A percentile compares a stretch with the other conserved stretches of the same genome.
phyloP scores from a whole-genome alignment of 305 asterid species.

The Petunia hybrid region DNA sequence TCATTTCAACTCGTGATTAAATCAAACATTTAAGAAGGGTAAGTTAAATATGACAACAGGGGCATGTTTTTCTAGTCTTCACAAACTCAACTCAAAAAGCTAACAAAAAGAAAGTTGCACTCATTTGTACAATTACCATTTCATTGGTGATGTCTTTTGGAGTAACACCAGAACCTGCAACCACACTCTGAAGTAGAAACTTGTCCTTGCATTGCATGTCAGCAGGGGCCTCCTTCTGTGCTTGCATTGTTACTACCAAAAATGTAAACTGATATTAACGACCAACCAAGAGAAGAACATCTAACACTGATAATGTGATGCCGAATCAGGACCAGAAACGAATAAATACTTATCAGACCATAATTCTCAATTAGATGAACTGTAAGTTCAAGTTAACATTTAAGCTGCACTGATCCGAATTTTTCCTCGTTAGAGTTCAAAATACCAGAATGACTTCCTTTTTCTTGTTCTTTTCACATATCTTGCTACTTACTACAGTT shows the following conservation, averaged over 20 bases:
- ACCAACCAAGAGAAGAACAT: conserved; percentile 22
- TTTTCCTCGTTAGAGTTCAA: background rate
- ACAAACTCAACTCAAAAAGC: background rate
- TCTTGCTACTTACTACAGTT: background rate
- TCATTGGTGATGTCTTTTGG: conserved; percentile 45
- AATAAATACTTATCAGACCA: background rate
- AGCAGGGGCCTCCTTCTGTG: conserved; percentile 40
- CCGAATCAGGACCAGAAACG: background rate
- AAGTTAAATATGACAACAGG: background rate
- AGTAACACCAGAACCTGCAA: conserved; percentile 44
- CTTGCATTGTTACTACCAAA: conserved; percentile 49
- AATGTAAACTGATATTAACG: background rate
- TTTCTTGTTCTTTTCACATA: conserved; percentile 1
- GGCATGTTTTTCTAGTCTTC: background rate
- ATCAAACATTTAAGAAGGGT: background rate
- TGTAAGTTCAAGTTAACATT: background rate
- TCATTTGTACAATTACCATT: conserved; percentile 40
- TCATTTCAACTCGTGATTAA: background rate
- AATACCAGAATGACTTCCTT: background rate
- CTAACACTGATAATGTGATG: background rate
- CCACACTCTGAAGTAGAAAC: conserved; percentile 54
- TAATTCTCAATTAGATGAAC: background rate
- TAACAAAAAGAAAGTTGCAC: background rate
- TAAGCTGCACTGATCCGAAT: background rate
- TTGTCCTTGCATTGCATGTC: conserved; percentile 51